Evolutionary conservation across 2,329 filamentous ascomycete genomes (phyloP).

Genomic region (Fusarium guadeloupense): DNA sequence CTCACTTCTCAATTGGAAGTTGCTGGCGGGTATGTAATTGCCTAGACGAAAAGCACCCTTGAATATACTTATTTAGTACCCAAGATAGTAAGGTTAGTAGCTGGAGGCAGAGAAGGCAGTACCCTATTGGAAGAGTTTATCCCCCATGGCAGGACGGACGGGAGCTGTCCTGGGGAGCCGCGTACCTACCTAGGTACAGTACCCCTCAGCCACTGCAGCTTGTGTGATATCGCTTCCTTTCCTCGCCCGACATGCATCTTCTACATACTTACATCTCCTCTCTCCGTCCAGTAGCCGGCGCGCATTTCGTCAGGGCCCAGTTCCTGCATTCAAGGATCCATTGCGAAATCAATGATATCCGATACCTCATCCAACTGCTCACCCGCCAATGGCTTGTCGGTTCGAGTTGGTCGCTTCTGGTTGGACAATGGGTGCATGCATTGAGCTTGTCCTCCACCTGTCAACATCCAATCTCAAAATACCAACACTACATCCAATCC

Average conservation of each 20-base stretch:
- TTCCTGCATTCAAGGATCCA: constrained; percentile 44
- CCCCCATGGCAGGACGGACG: constrained; percentile 15
- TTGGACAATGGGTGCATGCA: constrained; percentile 40
- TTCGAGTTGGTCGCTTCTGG: constrained; percentile 35
- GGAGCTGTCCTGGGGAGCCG: too few species aligned
- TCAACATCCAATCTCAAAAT: constrained; percentile 32
- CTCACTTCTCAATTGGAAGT: neutral
- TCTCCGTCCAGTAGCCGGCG: constrained; percentile 21
- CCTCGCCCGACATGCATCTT: constrained; percentile 26
- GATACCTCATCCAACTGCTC: constrained; percentile 37
- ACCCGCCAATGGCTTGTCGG: constrained; percentile 24
- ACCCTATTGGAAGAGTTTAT: constrained; percentile 7
- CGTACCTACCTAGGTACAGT: constrained; percentile 1
- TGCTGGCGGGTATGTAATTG: neutral
- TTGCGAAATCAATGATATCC: constrained; percentile 28
- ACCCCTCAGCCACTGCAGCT: constrained; percentile 20
- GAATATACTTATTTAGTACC: too few species aligned
- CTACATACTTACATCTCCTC: constrained; percentile 21
- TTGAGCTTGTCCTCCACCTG: constrained; percentile 37
- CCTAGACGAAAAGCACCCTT: neutral
- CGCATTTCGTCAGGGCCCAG: constrained; percentile 32
- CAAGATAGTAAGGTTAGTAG: too few species aligned
- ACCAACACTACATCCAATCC: constrained; percentile 20
- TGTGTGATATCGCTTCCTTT: constrained; percentile 35
- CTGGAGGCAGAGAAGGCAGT: neutral